phyloP scores from a whole-genome alignment of 2,329 filamentous ascomycete species.

The Aspergillus pseudoviridinutans region DNA sequence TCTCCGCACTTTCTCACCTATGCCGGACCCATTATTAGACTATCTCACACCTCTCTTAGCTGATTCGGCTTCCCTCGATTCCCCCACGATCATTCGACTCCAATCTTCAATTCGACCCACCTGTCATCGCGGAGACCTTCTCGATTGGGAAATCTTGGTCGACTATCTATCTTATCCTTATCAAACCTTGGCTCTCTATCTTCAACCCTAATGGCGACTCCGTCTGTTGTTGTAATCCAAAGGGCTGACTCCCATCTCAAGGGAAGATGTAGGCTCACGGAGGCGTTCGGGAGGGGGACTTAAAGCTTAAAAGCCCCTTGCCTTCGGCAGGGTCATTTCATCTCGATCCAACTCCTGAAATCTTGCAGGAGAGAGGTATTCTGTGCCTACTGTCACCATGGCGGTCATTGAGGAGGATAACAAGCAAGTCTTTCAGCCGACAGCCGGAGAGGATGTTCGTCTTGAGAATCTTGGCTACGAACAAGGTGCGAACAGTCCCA shows the following conservation, averaged over 20 bases:
- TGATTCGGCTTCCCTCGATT: not conserved
- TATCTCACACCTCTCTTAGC: not conserved
- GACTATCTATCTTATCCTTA: constrained; percentile 24
- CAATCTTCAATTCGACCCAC: constrained; percentile 10
- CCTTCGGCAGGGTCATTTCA: not conserved
- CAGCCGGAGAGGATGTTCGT: constrained; percentile 30
- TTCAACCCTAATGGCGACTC: constrained; percentile 1
- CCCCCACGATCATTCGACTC: constrained; percentile 14
- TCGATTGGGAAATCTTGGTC: constrained; percentile 18
- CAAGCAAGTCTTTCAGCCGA: constrained; percentile 17
- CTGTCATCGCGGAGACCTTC: constrained; percentile 24
- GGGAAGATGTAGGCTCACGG: not conserved
- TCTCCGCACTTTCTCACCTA: not conserved
- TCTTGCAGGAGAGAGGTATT: not conserved
- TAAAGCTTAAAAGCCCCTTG: not conserved
- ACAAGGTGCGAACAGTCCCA: constrained; percentile 27
- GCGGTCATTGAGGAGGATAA: constrained; percentile 22
- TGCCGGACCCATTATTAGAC: not conserved
- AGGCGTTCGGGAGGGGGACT: not conserved
- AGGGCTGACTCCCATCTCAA: not conserved
- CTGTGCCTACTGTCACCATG: constrained; percentile 10
- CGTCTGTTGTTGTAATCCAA: not conserved
- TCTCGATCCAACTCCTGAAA: not conserved
- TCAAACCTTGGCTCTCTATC: not conserved
- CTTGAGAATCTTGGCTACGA: constrained; percentile 39